A percentile compares a stretch with the other conserved stretches of the same genome.
Conservation (phyloP, 257 asterid genomes). For the Orobanche coerulescens region DNA sequence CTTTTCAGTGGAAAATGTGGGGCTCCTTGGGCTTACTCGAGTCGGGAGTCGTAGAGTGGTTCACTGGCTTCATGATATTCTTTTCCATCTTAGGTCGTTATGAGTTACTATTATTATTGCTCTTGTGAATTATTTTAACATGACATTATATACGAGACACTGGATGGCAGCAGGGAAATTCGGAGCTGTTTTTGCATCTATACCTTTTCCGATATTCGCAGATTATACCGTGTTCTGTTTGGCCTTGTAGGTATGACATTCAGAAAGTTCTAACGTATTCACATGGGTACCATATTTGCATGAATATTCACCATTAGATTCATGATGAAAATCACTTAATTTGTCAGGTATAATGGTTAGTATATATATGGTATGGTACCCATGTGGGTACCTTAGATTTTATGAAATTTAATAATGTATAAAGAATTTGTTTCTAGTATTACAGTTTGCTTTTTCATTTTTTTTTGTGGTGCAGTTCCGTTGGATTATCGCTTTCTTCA, state of each 20-base stretch:
- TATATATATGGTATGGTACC: too few species aligned
- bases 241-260: conserved; percentile 92
- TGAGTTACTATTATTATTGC: too few species aligned
- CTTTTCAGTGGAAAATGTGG: conserved; percentile 85
- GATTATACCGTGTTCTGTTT: conserved; percentile 80
- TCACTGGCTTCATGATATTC: conserved; percentile 91
- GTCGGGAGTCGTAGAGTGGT: conserved; percentile 96
- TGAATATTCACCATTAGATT: too few species aligned
- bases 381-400: too few species aligned
- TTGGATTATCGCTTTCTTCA: conserved; percentile 94
- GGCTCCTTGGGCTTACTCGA: conserved; percentile 94
- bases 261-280: too few species aligned
- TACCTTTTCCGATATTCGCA: conserved; percentile 85
- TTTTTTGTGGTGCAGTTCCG: conserved; percentile 51
- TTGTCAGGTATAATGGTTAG: too few species aligned
- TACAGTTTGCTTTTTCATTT: not conserved
- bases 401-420: not conserved
- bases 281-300: too few species aligned
- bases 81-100: conserved; percentile 75
- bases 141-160: not conserved
- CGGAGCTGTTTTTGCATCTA: conserved; percentile 98
- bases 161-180: conserved; percentile 64
- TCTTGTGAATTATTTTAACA: too few species aligned
- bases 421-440: not conserved
- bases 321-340: too few species aligned